Percentiles rank a stretch among this genome's conserved stretches.
These are phyloP conservation scores for Zygosaccharomyces siamensis DNA, from an alignment of 805 yeast genomes.

Conservation along the genomic window DNA sequence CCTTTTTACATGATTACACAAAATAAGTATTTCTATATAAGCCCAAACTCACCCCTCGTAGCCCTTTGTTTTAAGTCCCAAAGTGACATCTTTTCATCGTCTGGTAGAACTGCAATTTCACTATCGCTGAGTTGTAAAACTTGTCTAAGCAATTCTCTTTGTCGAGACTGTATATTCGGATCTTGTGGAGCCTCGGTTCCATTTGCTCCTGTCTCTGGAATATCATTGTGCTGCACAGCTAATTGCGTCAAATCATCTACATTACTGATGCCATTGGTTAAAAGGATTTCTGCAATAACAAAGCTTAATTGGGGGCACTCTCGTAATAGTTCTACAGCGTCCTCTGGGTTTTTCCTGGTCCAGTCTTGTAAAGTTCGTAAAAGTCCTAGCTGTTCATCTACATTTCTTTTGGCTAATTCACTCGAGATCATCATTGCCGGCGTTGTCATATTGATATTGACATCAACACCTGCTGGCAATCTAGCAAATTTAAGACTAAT, in stretches of 20 bases:
- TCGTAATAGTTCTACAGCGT: conserved; percentile 55
- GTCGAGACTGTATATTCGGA: conserved; percentile 33
- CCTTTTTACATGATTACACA: not conserved
- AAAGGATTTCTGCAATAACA: conserved; percentile 71
- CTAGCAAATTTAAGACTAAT: conserved; percentile 38
- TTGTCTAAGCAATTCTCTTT: conserved; percentile 45
- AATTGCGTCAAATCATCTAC: conserved; percentile 35
- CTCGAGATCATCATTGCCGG: conserved; percentile 38
- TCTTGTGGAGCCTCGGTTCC: conserved; percentile 24
- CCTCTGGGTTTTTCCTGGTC: conserved; percentile 50
- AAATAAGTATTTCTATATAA: conserved; percentile 10
- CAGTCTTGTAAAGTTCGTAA: conserved; percentile 43
- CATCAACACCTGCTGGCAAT: conserved; percentile 50
- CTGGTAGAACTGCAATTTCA: conserved; percentile 47
- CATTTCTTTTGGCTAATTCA: conserved; percentile 24
- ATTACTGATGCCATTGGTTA: conserved; percentile 36
- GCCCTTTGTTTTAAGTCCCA: conserved; percentile 37
- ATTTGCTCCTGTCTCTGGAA: conserved; percentile 20
- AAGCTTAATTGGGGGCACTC: conserved; percentile 78
- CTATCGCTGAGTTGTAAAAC: conserved; percentile 49
- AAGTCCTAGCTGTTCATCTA: conserved; percentile 26
- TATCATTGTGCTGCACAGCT: conserved; percentile 30
- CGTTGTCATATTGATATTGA: conserved; percentile 37
- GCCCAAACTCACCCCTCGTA: conserved; percentile 34
- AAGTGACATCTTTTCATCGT: conserved; percentile 42